These are phyloP conservation scores for Anastatica hierochuntica DNA, from an alignment of 345 rosid genomes.

Conservation along the genomic window DNA sequence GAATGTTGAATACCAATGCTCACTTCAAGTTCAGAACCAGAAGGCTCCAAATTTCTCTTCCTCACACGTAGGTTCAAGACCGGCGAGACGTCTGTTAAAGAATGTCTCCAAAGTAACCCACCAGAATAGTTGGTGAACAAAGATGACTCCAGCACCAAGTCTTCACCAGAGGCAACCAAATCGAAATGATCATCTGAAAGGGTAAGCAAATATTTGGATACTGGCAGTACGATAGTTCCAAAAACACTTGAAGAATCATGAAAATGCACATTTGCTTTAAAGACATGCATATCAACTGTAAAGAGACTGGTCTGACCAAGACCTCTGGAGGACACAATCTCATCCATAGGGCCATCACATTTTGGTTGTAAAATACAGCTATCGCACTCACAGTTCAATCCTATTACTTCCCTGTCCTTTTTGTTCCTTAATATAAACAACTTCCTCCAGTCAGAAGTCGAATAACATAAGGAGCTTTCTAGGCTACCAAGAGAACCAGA, in stretches of 20 bases:
- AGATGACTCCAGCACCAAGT: slow-evolving; percentile 56
- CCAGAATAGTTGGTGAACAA: slow-evolving; percentile 45
- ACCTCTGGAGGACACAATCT: slow-evolving; percentile 21
- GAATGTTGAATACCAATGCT: slow-evolving; percentile 77
- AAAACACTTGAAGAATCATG: slow-evolving; percentile 70
- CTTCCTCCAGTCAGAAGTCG: slow-evolving; percentile 52
- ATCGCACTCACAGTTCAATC: slow-evolving; percentile 25
- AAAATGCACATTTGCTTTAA: slow-evolving; percentile 51
- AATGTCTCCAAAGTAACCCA: slow-evolving; percentile 65
- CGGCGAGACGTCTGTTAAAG: slow-evolving; percentile 39
- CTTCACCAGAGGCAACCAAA: slow-evolving; percentile 56
- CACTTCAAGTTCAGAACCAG: slow-evolving; percentile 54
- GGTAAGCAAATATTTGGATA: slow-evolving; percentile 35
- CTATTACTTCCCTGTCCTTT: slow-evolving; percentile 28
- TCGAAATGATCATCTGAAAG: slow-evolving; percentile 42
- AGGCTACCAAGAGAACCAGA: slow-evolving; percentile 43
- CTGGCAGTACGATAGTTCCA: slow-evolving; percentile 54
- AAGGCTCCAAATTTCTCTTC: slow-evolving; percentile 36
- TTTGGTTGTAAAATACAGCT: slow-evolving; percentile 14
- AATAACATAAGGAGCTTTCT: slow-evolving; percentile 39
- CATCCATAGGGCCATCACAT: slow-evolving; percentile 18
- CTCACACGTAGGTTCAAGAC: slow-evolving; percentile 59
- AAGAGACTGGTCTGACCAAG: slow-evolving; percentile 22
- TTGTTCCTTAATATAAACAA: slow-evolving; percentile 31
- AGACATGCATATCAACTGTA: slow-evolving; percentile 39